Percentiles rank a stretch among this genome's conserved stretches.
Conservation (phyloP, 371 early-diverging fungal genomes). For the Mortierella sp. region DNA sequence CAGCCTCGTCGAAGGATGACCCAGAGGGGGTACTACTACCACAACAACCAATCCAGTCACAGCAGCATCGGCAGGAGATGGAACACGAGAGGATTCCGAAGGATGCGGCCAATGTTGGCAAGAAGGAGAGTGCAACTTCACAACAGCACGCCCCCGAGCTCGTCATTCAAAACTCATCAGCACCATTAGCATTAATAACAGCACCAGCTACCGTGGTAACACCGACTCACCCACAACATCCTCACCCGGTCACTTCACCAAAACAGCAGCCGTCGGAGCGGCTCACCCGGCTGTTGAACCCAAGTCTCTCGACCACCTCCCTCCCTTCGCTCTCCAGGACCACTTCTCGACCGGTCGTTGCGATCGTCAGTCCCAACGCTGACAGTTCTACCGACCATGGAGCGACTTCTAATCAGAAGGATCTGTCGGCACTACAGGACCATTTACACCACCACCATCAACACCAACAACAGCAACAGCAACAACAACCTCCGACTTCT, state of each 20-base stretch:
- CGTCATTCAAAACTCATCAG: background rate
- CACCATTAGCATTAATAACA: constrained; percentile 1
- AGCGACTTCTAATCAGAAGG: background rate
- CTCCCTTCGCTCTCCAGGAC: constrained; percentile 36
- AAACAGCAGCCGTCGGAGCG: constrained; percentile 17
- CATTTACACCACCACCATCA: too few relatives aligned
- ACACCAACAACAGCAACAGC: background rate
- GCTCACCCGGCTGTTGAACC: constrained; percentile 31
- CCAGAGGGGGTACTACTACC: too few relatives aligned
- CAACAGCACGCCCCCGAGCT: background rate
- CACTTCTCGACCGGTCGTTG: constrained; percentile 31
- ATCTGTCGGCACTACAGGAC: background rate
- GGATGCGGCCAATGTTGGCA: background rate
- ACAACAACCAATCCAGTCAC: background rate
- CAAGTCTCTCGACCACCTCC: constrained; percentile 33
- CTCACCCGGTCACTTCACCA: background rate
- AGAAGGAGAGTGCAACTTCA: background rate
- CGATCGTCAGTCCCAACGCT: background rate
- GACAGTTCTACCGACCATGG: background rate
- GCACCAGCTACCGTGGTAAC: background rate
- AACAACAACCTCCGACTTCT: background rate
- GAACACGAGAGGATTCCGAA: background rate
- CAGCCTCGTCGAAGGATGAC: background rate
- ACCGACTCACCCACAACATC: background rate
- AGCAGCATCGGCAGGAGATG: background rate